A percentile compares a stretch with the other conserved stretches of the same genome.
These are phyloP conservation scores for Fusarium fujikuroi DNA, from an alignment of 2,329 filamentous ascomycete genomes.

Conservation along the genomic window DNA sequence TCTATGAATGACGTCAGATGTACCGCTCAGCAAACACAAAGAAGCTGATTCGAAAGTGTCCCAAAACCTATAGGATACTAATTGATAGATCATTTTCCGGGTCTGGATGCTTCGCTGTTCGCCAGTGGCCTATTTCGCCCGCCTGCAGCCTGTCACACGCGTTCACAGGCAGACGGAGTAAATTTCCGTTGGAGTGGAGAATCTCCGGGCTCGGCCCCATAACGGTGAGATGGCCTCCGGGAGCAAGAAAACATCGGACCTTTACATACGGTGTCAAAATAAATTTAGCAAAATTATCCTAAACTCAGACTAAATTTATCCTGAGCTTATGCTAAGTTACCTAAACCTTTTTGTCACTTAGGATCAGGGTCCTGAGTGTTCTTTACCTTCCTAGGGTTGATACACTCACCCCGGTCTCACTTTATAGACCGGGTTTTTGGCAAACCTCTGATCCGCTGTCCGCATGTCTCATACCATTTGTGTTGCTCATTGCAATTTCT, in stretches of 20 bases:
- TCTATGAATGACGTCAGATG: background rate
- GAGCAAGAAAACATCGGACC: background rate
- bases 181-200: background rate
- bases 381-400: background rate
- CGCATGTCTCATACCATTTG: background rate
- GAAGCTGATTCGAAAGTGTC: background rate
- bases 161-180: background rate
- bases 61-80: background rate
- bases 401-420: background rate
- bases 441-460: no score
- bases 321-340: background rate
- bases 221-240: background rate
- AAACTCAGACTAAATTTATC: background rate
- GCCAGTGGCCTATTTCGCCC: background rate
- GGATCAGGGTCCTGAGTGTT: background rate
- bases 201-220: background rate
- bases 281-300: rapidly evolving
- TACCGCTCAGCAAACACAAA: background rate
- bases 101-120: rapidly evolving
- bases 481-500: background rate
- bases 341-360: background rate
- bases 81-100: background rate
- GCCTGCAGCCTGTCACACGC: no score
- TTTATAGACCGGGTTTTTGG: background rate
- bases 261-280: background rate